Conservation (phyloP, 1,284 basidiomycete genomes). For the Neonothopanus nambi region DNA sequence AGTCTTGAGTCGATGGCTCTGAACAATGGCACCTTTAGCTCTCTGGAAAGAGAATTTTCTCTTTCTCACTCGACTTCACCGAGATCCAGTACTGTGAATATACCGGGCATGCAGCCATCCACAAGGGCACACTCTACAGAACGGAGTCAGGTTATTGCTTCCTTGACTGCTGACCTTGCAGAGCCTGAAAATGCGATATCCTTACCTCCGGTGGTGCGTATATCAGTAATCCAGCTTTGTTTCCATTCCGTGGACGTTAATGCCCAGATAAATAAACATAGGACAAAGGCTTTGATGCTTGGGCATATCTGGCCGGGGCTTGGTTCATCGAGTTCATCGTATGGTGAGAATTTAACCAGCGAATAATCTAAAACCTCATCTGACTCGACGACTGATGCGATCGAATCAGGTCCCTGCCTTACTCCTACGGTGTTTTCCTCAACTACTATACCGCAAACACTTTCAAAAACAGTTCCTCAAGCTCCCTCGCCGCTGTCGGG, state of each 20-base stretch:
- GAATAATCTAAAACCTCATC: too few relatives aligned
- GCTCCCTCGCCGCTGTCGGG: slow-evolving; percentile 13
- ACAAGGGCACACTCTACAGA: too few relatives aligned
- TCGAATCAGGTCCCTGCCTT: slow-evolving; percentile 15
- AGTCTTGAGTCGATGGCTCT: too few relatives aligned
- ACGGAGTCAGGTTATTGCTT: too few relatives aligned
- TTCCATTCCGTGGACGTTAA: not conserved
- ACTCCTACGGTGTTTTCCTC: slow-evolving; percentile 17
- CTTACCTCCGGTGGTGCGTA: slow-evolving; percentile 6
- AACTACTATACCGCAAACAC: slow-evolving; percentile 14
- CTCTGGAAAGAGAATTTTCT: too few relatives aligned
- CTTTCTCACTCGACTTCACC: too few relatives aligned
- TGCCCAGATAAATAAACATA: not conserved
- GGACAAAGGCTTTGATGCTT: slow-evolving; percentile 17
- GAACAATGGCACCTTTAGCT: too few relatives aligned
- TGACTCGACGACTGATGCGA: not conserved
- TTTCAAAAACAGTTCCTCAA: slow-evolving; percentile 5
- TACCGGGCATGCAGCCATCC: too few relatives aligned
- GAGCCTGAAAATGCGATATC: slow-evolving; percentile 4
- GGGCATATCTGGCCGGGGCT: slow-evolving; percentile 17
- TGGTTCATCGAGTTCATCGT: slow-evolving; percentile 15
- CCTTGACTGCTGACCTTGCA: too few relatives aligned
- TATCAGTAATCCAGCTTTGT: not conserved
- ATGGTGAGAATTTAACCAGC: too few relatives aligned
- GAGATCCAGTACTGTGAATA: too few relatives aligned